Evolutionary conservation across 805 yeast genomes (phyloP).

Genomic region (Candida golubevii): DNA sequence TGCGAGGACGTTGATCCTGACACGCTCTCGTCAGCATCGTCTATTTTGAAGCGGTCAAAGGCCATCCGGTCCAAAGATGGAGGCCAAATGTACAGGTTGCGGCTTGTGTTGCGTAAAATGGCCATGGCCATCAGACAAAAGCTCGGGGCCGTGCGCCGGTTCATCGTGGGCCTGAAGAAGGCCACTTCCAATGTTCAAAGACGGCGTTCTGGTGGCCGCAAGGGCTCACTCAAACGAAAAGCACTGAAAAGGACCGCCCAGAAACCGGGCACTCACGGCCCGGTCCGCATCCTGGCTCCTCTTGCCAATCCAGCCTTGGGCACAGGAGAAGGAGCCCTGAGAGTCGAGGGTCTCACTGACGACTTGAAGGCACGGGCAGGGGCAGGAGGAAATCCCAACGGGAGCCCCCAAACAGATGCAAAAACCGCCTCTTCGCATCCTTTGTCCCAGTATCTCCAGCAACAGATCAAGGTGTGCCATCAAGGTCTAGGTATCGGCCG

Average conservation of each 20-base stretch:
- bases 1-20: not conserved
- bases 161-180: slow-evolving; percentile 10
- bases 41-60: slow-evolving; percentile 22
- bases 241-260: not conserved
- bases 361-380: slow-evolving; percentile 16
- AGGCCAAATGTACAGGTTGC: slow-evolving; percentile 28
- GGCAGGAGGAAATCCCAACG: slow-evolving; percentile 1
- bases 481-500: not conserved
- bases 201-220: no score
- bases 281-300: slow-evolving; percentile 25
- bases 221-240: not conserved
- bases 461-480: slow-evolving; percentile 14
- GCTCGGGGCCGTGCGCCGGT: slow-evolving; percentile 11
- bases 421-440: not conserved
- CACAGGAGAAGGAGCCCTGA: slow-evolving; percentile 24
- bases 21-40: not conserved
- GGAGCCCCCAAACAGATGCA: not conserved
- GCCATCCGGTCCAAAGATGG: slow-evolving; percentile 37
- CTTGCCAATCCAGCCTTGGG: slow-evolving; percentile 31
- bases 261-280: no score
- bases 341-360: slow-evolving; percentile 13
- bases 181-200: slow-evolving; percentile 9
- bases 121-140: slow-evolving; percentile 22
- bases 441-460: slow-evolving; percentile 8
- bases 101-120: slow-evolving; percentile 7